These are phyloP conservation scores for Deuterostichococcus epilithicus DNA, from an alignment of 139 green algal genomes.

Conservation along the genomic window DNA sequence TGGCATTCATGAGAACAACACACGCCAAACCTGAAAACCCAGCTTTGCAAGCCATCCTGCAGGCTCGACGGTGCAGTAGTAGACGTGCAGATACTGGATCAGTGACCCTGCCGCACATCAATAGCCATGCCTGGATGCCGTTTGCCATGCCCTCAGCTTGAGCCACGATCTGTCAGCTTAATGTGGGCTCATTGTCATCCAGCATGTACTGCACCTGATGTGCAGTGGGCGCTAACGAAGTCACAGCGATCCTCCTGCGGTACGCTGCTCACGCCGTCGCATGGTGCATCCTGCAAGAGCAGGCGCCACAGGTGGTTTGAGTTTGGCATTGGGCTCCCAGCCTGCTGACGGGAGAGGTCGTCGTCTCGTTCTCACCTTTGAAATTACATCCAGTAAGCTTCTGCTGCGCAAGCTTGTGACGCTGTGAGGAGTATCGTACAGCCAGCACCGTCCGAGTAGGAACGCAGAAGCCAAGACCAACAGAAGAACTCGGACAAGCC, in stretches of 20 bases:
- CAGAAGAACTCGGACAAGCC: neutral
- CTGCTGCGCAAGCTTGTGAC: neutral
- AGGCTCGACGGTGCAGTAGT: slow-evolving; percentile 39
- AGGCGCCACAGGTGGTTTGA: no score
- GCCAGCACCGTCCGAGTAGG: neutral
- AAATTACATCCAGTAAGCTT: neutral
- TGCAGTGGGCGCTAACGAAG: neutral
- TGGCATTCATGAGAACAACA: no score
- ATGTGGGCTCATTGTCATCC: no score
- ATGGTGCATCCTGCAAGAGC: neutral
- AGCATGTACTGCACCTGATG: neutral
- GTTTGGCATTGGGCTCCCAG: no score
- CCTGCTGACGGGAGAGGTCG: no score
- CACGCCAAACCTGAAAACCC: slow-evolving; percentile 15
- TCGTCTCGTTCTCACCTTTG: neutral
- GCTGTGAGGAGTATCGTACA: neutral
- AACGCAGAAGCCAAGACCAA: neutral
- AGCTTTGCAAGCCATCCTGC: slow-evolving; percentile 6
- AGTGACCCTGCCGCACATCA: slow-evolving; percentile 28
- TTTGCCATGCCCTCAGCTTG: no score
- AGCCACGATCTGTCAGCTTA: no score
- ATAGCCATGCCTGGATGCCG: no score
- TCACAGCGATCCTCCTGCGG: neutral
- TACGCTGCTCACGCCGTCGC: neutral
- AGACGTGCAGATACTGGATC: slow-evolving; percentile 35